Evolutionary conservation across 2,329 filamentous ascomycete species (phyloP), one percentile per base, ranked within the genome.

Genomic region (Colletotrichum lindemuthianum): DNA sequence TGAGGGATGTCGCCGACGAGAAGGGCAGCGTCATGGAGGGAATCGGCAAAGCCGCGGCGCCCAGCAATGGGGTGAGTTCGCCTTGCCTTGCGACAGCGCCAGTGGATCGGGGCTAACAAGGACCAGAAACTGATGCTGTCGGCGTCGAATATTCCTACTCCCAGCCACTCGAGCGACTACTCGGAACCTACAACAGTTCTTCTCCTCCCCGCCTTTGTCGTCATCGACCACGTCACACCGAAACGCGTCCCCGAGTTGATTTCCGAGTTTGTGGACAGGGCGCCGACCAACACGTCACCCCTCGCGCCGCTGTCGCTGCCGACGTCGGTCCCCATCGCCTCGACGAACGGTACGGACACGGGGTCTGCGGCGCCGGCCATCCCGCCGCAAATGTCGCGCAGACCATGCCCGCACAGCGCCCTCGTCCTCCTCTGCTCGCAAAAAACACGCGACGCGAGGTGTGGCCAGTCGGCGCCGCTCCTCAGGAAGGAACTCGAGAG

Each of bases 351-450:
- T 48, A 43, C 63, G 34, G 36, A 47, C 24, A 40, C 53, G 1
- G 36, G 68, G 70, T 51, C 69, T 71, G 61, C 65, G 71, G 67
- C 68, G 70, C 10, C 36, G 2, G 69, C 72, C 72, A 72, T 67
- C 73, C 55, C 74, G 78, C 61, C 80, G 13, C 66, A 48, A 15
- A 59, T 70, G 41, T 64, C 67, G n/a, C 59, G 88, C 16, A 86
- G 88, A 6, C 84, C 90, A 5, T 94, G 89, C 69, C 93, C 93
- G 4, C 95, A 98, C 82, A 85, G 87, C 66, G 93, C 90, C 69
- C 85, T 98, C 33, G 93, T 99, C 73, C 87, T 99, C 54, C 89
- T 99, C 73, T 99, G 96, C 82, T 97, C 92, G 49, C 96, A 98
- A 75, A 89, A 88, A 72, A 97, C 93, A n/a, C 91, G 96, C 67